These are phyloP conservation scores for Candida orba DNA, from an alignment of 805 yeast species.

Conservation along the genomic window DNA sequence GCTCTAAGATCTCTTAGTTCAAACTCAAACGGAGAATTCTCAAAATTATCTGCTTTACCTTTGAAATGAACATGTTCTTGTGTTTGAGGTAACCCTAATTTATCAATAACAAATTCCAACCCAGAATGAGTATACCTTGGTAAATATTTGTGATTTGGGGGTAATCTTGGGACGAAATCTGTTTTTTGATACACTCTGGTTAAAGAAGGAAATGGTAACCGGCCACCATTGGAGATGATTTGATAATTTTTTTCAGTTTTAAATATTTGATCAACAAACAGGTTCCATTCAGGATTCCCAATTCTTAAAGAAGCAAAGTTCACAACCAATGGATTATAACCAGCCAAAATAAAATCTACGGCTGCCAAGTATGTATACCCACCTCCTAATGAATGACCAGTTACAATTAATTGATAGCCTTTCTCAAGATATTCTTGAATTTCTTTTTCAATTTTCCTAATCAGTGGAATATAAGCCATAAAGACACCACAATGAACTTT, in stretches of 20 bases:
- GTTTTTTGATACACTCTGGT: conserved; percentile 49
- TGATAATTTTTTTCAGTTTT: conserved; percentile 28
- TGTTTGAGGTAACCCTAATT: conserved; percentile 30
- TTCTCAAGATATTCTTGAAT: conserved; percentile 30
- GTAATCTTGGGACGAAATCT: conserved; percentile 55
- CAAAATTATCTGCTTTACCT: conserved; percentile 14
- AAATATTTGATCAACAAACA: conserved; percentile 47
- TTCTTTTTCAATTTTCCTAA: conserved; percentile 29
- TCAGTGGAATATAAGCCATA: conserved; percentile 35
- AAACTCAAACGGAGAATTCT: conserved; percentile 5
- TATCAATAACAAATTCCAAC: conserved; percentile 28
- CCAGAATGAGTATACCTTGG: conserved; percentile 26
- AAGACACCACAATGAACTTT: conserved; percentile 61
- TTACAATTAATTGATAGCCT: conserved; percentile 42
- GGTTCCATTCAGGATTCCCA: conserved; percentile 46
- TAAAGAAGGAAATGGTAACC: conserved; percentile 24
- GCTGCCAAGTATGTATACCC: conserved; percentile 61
- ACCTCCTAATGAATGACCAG: conserved; percentile 78
- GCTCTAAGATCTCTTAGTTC: conserved; percentile 7
- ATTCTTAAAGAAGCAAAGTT: conserved; percentile 64
- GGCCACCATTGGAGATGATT: conserved; percentile 26
- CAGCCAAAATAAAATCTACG: conserved; percentile 49
- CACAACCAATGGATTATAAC: conserved; percentile 46
- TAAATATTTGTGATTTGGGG: conserved; percentile 34
- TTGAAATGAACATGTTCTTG: conserved; percentile 10